Evolutionary conservation across 768 basidiomycete species (phyloP), one percentile per base, ranked within the genome.

Genomic region (Lentinus tigrinus): DNA sequence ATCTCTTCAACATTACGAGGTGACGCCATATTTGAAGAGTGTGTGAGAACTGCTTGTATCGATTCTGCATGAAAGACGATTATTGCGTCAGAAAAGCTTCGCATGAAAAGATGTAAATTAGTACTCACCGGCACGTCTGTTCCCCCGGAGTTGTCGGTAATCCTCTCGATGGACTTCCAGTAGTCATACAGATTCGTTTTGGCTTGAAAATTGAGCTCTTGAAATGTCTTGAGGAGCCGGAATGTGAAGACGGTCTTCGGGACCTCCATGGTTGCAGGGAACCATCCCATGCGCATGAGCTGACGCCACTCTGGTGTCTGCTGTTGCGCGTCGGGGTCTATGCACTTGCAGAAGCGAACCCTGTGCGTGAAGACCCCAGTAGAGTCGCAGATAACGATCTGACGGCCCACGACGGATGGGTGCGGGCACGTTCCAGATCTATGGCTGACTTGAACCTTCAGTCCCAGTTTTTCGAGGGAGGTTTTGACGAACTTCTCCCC

Each of bases 181-280:
- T 70, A 77, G 43, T 75, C 71, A 38, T 65, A 74, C 0, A 56
- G 63, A 0, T 70, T 74, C 1, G 66, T 43, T 54, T 77, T 77
- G 0, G 67, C 72, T 42, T 71, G 63, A 21, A 77, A 69, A 0
- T 68, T 67, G 3, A 75, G 55, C 8, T 72, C 31, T 6, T 78
- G 76, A 40, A 74, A 76, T 2, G 53, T 49, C 5, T 71, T 48
- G 2, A 77, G 66, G 5, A 70, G 52, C 0, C 48, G 36, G 44
- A 77, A 73, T 0, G 73, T 76, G 2, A 70, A 63, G 0, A 66
- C 73, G 0, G 72, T 70, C 11, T 48, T 40, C 0, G 76, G 75
- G 6, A 66, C 57, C 0, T 26, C 26, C 0, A 49, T 44, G 0
- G 72, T 75, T 0, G 73, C 69, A 0, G 75, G 76, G 43, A 64